Percentiles rank a stretch among this genome's conserved stretches.
Evolutionary conservation across 2,329 filamentous ascomycete species (phyloP).

Genomic region (Ascochyta pisi): DNA sequence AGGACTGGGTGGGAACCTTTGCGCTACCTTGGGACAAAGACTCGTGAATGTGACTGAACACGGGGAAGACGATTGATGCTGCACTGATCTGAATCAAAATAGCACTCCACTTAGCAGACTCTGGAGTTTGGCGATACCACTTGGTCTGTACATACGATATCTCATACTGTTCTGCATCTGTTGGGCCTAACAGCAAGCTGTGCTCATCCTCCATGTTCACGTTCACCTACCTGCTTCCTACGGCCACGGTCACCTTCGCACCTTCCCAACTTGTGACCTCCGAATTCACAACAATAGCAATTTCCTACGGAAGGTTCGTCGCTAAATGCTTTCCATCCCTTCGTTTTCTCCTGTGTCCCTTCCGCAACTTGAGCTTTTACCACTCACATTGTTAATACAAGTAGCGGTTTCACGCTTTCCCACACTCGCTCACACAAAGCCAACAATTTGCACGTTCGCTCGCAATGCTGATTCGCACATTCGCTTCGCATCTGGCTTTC

Average conservation of each 20-base stretch:
- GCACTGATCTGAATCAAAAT: conserved; percentile 8
- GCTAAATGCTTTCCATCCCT: not conserved
- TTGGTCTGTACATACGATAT: conserved; percentile 24
- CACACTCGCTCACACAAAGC: conserved; percentile 1
- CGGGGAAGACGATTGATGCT: not conserved
- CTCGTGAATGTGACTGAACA: conserved; percentile 18
- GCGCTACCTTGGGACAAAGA: conserved; percentile 50
- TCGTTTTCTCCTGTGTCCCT: not conserved
- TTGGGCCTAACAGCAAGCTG: conserved; percentile 15
- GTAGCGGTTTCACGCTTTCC: not conserved
- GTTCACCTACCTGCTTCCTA: conserved; percentile 10
- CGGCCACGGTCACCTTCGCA: not conserved
- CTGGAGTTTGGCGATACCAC: conserved; percentile 28
- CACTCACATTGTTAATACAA: not conserved
- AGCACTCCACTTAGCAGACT: conserved; percentile 21
- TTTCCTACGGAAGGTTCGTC: not conserved
- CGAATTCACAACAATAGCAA: not conserved
- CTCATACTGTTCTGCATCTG: conserved; percentile 7
- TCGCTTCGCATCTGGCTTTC: not conserved
- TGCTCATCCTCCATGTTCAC: not conserved
- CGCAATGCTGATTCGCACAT: not conserved
- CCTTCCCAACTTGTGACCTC: not conserved
- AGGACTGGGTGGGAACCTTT: conserved; percentile 53
- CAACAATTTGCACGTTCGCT: not conserved
- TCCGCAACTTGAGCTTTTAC: not conserved